Conservation (phyloP, 2,329 filamentous ascomycete species). For the Fusarium camptoceras region DNA sequence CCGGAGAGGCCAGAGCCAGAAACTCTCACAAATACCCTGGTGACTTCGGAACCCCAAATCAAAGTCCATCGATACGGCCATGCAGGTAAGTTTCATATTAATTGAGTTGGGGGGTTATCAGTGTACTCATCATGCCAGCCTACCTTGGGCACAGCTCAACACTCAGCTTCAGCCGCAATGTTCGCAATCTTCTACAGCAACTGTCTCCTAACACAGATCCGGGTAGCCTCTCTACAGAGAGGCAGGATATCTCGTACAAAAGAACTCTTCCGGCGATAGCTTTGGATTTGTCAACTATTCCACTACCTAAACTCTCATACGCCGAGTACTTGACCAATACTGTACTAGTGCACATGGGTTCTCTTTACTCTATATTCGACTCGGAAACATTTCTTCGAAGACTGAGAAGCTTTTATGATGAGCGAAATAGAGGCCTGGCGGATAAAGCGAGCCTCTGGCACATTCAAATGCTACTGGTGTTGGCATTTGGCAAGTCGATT, state of each 20-base stretch:
- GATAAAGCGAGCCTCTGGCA: slow-evolving; percentile 29
- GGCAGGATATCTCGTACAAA: slow-evolving; percentile 32
- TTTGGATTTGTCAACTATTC: slow-evolving; percentile 24
- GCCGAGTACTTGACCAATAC: slow-evolving; percentile 37
- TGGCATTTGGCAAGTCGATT: slow-evolving; percentile 37
- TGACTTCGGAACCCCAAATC: slow-evolving; percentile 35
- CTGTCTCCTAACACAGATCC: slow-evolving; percentile 26
- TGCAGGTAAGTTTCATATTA: slow-evolving; percentile 6
- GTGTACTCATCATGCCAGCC: slow-evolving; percentile 13
- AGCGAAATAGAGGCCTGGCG: neutral
- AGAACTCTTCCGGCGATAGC: slow-evolving; percentile 24
- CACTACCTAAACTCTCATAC: slow-evolving; percentile 30
- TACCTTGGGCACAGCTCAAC: slow-evolving; percentile 40
- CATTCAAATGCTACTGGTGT: slow-evolving; percentile 36
- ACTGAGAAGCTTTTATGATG: slow-evolving; percentile 26
- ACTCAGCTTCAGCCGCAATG: slow-evolving; percentile 36
- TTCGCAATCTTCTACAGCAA: slow-evolving; percentile 36
- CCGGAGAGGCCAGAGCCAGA: slow-evolving; percentile 1
- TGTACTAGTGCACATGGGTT: slow-evolving; percentile 32
- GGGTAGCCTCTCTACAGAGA: slow-evolving; percentile 25
- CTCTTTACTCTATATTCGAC: slow-evolving; percentile 34
- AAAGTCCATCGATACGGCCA: slow-evolving; percentile 39
- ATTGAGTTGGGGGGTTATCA: fast-evolving
- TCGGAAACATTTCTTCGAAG: slow-evolving; percentile 11
- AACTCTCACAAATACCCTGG: slow-evolving; percentile 31